phyloP scores from a whole-genome alignment of 768 basidiomycete species.

The Leccinellum luteum region DNA sequence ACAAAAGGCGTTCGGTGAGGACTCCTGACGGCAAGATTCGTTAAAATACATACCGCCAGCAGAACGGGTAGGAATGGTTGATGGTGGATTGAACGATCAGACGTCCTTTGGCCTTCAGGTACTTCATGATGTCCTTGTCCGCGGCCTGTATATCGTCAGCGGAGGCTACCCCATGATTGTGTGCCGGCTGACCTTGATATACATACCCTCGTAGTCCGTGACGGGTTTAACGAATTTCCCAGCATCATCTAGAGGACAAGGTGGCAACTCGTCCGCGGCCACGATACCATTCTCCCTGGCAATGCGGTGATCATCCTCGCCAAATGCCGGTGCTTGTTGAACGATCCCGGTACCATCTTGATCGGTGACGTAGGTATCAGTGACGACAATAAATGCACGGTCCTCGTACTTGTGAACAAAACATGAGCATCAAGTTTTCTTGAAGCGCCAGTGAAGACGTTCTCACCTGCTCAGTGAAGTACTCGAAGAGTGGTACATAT shows the following conservation, averaged over 20 bases:
- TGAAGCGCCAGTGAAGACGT: background rate
- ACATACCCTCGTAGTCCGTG: constrained; percentile 79
- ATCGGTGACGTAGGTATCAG: constrained; percentile 91
- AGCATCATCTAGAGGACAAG: constrained; percentile 90
- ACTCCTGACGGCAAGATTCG: background rate
- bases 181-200: constrained; percentile 72
- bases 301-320: constrained; percentile 97
- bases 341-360: constrained; percentile 96
- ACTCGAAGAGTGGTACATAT: constrained; percentile 93
- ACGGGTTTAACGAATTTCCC: constrained; percentile 89
- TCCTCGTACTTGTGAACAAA: constrained; percentile 68
- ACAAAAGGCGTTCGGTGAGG: background rate
- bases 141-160: constrained; percentile 58
- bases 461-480: constrained; percentile 89
- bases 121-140: constrained; percentile 91
- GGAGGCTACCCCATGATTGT: background rate
- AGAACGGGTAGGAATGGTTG: constrained; percentile 93
- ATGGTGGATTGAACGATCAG: constrained; percentile 85
- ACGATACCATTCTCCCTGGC: constrained; percentile 82
- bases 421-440: background rate
- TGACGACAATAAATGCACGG: constrained; percentile 83
- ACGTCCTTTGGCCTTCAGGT: constrained; percentile 81
- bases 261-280: constrained; percentile 88
- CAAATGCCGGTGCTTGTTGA: constrained; percentile 97
- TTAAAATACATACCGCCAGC: constrained; percentile 71